A percentile compares a stretch with the other conserved stretches of the same genome.
Evolutionary conservation across 805 yeast species (phyloP).

Genomic region (Jamesozyma lodderae): DNA sequence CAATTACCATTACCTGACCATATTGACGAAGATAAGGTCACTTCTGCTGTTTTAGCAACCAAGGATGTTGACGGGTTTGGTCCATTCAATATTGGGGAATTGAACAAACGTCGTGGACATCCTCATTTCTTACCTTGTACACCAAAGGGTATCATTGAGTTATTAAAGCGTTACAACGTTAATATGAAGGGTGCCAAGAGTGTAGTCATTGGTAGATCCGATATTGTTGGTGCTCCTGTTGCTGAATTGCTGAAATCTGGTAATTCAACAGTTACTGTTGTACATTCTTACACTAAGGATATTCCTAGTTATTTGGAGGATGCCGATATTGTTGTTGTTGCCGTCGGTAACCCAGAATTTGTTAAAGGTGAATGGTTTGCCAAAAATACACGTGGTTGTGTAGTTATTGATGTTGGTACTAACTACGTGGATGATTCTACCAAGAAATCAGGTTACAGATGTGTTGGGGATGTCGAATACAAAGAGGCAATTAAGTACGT

Average conservation of each 20-base stretch:
- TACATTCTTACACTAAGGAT: slow-evolving; percentile 66
- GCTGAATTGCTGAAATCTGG: slow-evolving; percentile 69
- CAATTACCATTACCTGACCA: slow-evolving; percentile 85
- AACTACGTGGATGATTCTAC: slow-evolving; percentile 60
- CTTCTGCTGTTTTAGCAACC: slow-evolving; percentile 68
- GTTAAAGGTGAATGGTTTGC: slow-evolving; percentile 72
- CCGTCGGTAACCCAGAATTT: slow-evolving; percentile 62
- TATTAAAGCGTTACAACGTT: slow-evolving; percentile 62
- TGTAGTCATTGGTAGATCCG: slow-evolving; percentile 90
- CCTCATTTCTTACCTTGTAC: slow-evolving; percentile 90
- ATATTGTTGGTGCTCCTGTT: slow-evolving; percentile 92
- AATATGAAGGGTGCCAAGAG: slow-evolving; percentile 70
- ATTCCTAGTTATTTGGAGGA: slow-evolving; percentile 47
- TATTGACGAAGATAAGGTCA: slow-evolving; percentile 68
- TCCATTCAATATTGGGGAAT: slow-evolving; percentile 79
- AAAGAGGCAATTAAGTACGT: slow-evolving; percentile 36
- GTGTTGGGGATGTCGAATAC: slow-evolving; percentile 74
- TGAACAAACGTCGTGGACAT: slow-evolving; percentile 74
- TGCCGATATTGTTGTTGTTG: slow-evolving; percentile 83
- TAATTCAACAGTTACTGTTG: slow-evolving; percentile 81
- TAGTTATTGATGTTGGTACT: slow-evolving; percentile 77
- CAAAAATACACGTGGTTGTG: slow-evolving; percentile 37
- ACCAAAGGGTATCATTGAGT: slow-evolving; percentile 83
- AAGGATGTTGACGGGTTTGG: slow-evolving; percentile 97
- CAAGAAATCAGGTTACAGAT: slow-evolving; percentile 57